Base-by-base conservation (phyloP, 139 green algal genomes). In the Coelastrella sp. region DNA sequence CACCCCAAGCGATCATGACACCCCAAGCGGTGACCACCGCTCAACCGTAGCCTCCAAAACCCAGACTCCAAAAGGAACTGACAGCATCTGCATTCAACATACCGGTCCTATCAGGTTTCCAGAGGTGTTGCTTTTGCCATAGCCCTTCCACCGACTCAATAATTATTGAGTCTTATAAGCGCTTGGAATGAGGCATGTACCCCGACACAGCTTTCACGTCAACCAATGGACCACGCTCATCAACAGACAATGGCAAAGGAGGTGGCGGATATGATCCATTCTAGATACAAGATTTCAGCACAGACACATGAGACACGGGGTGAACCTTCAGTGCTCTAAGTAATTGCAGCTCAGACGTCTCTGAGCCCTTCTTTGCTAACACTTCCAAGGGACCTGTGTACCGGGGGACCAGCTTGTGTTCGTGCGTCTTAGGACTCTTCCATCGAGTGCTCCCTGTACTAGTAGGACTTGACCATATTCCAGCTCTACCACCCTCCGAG, bases 401-500 rank as follows among this genome's bases (percentile, higher is more conserved):
- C 3, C 58, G 54, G 0, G 93, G 81, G 16, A 91, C 1, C 3
- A 96, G 86, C 88, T 96, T 96, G 32, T 47, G 32, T 47, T 47
- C 32, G 3, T 7, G 8, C 2, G 61, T 77, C 4, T 87, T 83
- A 22, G 80, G 11, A 5, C 59, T 13, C 3, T 47, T 47, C 32
- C 32, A 47, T 47, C 32, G 32, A 1, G 32, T 47, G 32, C 32
- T 47, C 32, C 32, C 32, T 47, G 32, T 47, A 47, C 32, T 47
- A 47, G 32, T 47, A 47, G 32, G 32, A 47, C 32, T 47, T 47
- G 32, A 47, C 32, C 32, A 47, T 47, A 47, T 47, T 47, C 32
- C 32, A 47, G 32, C 32, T 47, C 32, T 47, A 47, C 32, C 32
- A 47, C 32, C 32, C 32, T 47, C 32, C 32, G 32, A 47, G 32